Percentiles rank a stretch among this genome's conserved stretches.
Conservation (phyloP, 2,329 filamentous ascomycete species). For the Cercospora berteroae region DNA sequence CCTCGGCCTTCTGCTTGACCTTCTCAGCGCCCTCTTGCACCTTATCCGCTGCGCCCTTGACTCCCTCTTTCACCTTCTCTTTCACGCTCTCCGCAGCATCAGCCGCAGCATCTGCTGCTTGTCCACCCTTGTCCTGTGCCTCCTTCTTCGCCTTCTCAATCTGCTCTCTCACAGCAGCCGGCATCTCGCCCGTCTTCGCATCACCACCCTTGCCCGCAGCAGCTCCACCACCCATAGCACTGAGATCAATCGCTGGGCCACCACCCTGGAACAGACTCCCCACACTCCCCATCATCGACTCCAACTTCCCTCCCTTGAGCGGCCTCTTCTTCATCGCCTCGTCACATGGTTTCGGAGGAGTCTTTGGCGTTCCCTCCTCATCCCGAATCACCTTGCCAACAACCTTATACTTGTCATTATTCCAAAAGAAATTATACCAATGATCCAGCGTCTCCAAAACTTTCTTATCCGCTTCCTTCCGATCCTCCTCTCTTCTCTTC, state of each 20-base stretch:
- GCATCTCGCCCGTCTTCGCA: constrained; percentile 24
- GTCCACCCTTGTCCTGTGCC: background rate
- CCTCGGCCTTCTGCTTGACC: constrained; percentile 5
- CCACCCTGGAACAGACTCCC: constrained; percentile 17
- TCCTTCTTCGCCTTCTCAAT: constrained; percentile 22
- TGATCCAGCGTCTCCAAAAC: constrained; percentile 64
- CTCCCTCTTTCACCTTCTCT: constrained; percentile 8
- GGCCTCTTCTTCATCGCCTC: constrained; percentile 34
- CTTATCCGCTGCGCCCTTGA: background rate
- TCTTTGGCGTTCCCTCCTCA: constrained; percentile 18
- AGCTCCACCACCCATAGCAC: background rate
- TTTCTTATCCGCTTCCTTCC: constrained; percentile 54
- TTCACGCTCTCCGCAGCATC: constrained; percentile 6
- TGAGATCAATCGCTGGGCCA: constrained; percentile 9
- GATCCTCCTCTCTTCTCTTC: constrained; percentile 26
- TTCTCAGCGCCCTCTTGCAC: constrained; percentile 2
- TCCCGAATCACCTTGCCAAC: constrained; percentile 29
- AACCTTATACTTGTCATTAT: constrained; percentile 29
- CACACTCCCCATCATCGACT: constrained; percentile 24
- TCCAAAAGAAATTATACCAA: constrained; percentile 52
- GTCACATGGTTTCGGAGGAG: constrained; percentile 30
- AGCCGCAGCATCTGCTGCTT: background rate
- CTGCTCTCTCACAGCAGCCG: constrained; percentile 24
- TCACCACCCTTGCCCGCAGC: background rate
- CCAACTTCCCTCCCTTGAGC: constrained; percentile 34